Base-by-base conservation (phyloP, 257 asterid species). In the Solanum peruvianum region DNA sequence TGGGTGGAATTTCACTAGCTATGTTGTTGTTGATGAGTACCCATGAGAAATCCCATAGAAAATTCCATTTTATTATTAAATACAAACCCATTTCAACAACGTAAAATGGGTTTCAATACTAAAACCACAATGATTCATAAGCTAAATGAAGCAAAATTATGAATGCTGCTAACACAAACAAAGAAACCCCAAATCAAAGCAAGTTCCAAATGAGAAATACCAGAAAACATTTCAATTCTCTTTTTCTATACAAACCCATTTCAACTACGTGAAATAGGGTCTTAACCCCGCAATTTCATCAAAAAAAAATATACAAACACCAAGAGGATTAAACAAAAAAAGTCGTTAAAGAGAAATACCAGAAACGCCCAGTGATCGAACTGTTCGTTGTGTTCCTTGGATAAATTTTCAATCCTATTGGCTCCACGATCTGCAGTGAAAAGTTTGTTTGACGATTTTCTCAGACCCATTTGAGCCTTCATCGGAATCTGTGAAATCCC, bases 311-410 rank as follows among this genome's bases (percentile, higher is more conserved):
- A 27, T 5, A 14, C 78, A 84, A n/a, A 2, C 35, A 47, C 23
- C 16, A 45, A 60, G 44, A 9, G 31, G 11, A 86, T n/a, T 23
- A 82, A 64, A 3, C 14, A 39, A 21, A 9, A 37, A 39, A 88
- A 70, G 69, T 11, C 27, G n/a, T 35, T 10, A 76, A 86, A 21
- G 56, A 11, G 27, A 31, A 14, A 62, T 92, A 92, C 95, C 90
- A 91, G 82, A 85, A 90, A 88, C 31, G 91, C 92, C 92, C 92
- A 88, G 67, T 88, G 91, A 47, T 91, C 45, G 45, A 86, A 86
- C 41, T 80, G 86, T 47, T 87, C 85, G 20, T 58, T 86, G 69
- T 85, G 60, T 77, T 87, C 88, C 27, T 85, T 89, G 0, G 11
- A 67, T 7, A 83, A 60, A 83, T 29, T 42, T 87, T 71, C 88